Percentiles rank a stretch among this genome's conserved stretches.
phyloP scores from a whole-genome alignment of 2,329 filamentous ascomycete species.

The Phyllosticta citrichinensis region DNA sequence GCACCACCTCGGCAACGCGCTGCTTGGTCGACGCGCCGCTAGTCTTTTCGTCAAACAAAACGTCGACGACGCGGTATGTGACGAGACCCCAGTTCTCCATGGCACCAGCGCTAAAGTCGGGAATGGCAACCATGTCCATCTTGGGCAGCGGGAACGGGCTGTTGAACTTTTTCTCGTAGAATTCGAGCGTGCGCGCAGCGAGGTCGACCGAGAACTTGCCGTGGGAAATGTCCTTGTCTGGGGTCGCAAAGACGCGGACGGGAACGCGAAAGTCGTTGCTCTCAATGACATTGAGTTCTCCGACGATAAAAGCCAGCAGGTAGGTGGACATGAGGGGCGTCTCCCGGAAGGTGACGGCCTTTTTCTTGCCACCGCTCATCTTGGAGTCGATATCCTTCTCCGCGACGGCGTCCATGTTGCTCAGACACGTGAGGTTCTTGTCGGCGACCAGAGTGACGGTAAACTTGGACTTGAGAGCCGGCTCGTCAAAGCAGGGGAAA shows the following conservation, averaged over 20 bases:
- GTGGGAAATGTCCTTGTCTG: constrained; percentile 81
- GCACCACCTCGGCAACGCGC: constrained; percentile 87
- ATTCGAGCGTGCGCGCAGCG: constrained; percentile 78
- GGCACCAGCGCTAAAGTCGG: constrained; percentile 87
- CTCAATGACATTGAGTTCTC: constrained; percentile 89
- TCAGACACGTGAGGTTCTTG: constrained; percentile 80
- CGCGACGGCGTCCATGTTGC: constrained; percentile 91
- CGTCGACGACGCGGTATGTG: constrained; percentile 85
- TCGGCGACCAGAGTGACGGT: constrained; percentile 86
- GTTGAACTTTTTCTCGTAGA: constrained; percentile 92
- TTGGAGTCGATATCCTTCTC: constrained; percentile 61
- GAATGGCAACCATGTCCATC: constrained; percentile 95
- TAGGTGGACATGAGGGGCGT: constrained; percentile 95
- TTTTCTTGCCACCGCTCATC: constrained; percentile 55
- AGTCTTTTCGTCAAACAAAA: constrained; percentile 84
- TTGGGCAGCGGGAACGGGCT: constrained; percentile 80
- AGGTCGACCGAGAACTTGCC: constrained; percentile 85
- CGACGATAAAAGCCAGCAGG: constrained; percentile 85
- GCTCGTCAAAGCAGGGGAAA: constrained; percentile 97
- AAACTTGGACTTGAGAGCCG: constrained; percentile 92
- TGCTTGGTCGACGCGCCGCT: constrained; percentile 85
- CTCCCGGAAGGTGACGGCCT: constrained; percentile 84
- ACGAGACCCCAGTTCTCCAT: constrained; percentile 99
- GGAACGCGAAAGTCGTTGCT: constrained; percentile 85
- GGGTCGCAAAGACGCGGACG: constrained; percentile 86